phyloP scores from a whole-genome alignment of 148 eudicot genomes.

The Amaranthus palmeri region DNA sequence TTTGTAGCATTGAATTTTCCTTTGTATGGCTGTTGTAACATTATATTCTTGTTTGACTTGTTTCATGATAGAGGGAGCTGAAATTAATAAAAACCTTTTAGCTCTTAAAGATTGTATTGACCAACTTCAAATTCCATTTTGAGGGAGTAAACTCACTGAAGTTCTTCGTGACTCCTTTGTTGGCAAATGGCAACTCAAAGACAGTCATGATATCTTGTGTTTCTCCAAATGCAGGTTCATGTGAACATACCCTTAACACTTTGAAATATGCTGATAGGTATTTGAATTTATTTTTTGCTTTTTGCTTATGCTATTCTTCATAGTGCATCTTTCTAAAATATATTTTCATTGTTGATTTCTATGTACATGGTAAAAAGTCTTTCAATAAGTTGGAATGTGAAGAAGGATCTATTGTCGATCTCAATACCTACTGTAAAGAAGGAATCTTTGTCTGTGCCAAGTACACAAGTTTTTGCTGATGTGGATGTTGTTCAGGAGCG shows the following conservation, averaged over 20 bases:
- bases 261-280: conserved; percentile 99
- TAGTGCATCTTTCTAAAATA: not conserved
- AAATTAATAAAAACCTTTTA: conserved; percentile 94
- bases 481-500: conserved; percentile 51
- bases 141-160: conserved; percentile 99
- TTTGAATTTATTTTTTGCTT: not conserved
- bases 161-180: conserved; percentile 99
- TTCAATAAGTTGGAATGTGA: conserved; percentile 77
- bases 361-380: conserved; percentile 92
- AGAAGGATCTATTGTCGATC: conserved; percentile 62
- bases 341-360: not conserved
- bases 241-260: conserved; percentile 97
- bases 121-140: conserved; percentile 95
- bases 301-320: not conserved
- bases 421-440: conserved; percentile 45
- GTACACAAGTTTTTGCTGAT: conserved; percentile 46
- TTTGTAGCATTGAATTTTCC: not conserved
- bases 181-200: conserved; percentile 95
- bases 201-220: conserved; percentile 99
- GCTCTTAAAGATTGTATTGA: conserved; percentile 99
- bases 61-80: conserved; percentile 97
- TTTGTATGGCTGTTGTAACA: not conserved
- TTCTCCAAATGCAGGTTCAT: conserved; percentile 92
- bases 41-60: conserved; percentile 2
- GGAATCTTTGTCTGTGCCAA: conserved; percentile 48